Percentiles rank a stretch among this genome's conserved stretches.
These are phyloP conservation scores for Tricholoma bakamatsutake DNA, from an alignment of 768 basidiomycete genomes.

Conservation along the genomic window DNA sequence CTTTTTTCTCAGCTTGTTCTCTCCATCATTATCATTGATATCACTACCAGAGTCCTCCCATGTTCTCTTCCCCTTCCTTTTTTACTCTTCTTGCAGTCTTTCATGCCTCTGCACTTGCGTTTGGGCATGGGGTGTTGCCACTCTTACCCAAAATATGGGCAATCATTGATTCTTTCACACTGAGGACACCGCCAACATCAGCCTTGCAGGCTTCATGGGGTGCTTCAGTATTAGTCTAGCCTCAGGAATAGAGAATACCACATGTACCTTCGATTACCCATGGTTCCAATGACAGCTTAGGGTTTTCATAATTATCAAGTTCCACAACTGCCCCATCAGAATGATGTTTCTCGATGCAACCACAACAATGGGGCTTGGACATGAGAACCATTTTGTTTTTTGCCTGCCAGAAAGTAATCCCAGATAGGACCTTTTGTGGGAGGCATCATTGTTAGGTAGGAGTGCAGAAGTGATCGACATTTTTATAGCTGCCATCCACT, in stretches of 20 bases:
- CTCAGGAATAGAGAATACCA: too few species aligned
- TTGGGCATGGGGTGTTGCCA: conserved; percentile 13
- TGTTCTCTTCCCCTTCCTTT: background rate
- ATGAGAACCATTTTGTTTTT: conserved; percentile 6
- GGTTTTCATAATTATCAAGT: conserved; percentile 2
- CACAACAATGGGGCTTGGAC: conserved; percentile 1
- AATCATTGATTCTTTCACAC: conserved; percentile 20
- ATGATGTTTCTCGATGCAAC: background rate
- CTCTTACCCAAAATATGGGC: conserved; percentile 18
- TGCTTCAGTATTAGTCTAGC: too few species aligned
- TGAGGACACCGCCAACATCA: conserved; percentile 13
- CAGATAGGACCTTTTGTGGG: background rate
- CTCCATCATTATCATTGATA: conserved; percentile 5
- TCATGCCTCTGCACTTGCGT: conserved; percentile 6
- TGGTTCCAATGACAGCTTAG: background rate
- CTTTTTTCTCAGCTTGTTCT: conserved; percentile 7
- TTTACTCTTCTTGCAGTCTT: conserved; percentile 10
- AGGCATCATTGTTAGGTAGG: conserved; percentile 1
- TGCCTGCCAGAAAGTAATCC: background rate
- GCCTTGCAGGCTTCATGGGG: too few species aligned
- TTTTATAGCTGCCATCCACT: too few species aligned
- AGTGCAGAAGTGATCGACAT: too few species aligned
- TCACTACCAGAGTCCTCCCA: conserved; percentile 2
- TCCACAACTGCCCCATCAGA: background rate
- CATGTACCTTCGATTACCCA: background rate